Percentiles rank a stretch among this genome's conserved stretches.
Conservation (phyloP, 176 grass and related monocot genomes). For the Leersia perrieri region DNA sequence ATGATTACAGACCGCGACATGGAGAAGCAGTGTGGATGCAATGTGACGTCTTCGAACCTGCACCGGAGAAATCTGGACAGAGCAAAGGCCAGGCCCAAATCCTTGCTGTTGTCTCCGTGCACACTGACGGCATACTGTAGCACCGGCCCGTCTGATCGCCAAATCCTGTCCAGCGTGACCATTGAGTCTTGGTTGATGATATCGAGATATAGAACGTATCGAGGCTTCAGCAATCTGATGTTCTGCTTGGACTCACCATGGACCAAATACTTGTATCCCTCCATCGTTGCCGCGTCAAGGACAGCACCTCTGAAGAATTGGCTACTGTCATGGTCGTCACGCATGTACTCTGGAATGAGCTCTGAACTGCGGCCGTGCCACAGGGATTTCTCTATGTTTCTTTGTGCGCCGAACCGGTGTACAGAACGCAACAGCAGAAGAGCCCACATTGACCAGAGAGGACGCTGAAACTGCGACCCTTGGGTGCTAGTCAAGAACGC, state of each 20-base stretch:
- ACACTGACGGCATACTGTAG: neutral
- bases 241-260: neutral
- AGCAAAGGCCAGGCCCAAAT: neutral
- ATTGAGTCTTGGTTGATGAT: neutral
- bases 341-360: neutral
- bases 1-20: neutral
- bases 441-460: neutral
- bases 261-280: constrained; percentile 19
- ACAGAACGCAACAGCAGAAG: neutral
- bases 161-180: constrained; percentile 16
- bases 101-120: neutral
- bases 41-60: neutral
- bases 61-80: constrained; percentile 10
- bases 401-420: neutral
- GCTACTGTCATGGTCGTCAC: neutral
- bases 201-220: neutral
- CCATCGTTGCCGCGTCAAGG: neutral
- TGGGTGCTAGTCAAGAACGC: neutral
- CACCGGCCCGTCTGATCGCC: neutral
- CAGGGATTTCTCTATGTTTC: too few relatives aligned
- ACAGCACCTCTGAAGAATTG: neutral
- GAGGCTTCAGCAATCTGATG: neutral
- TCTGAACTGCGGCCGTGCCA: constrained; percentile 27
- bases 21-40: neutral
- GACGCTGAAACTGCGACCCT: neutral